Evolutionary conservation across 257 asterid genomes (phyloP).

Genomic region (Sherardia arvensis): DNA sequence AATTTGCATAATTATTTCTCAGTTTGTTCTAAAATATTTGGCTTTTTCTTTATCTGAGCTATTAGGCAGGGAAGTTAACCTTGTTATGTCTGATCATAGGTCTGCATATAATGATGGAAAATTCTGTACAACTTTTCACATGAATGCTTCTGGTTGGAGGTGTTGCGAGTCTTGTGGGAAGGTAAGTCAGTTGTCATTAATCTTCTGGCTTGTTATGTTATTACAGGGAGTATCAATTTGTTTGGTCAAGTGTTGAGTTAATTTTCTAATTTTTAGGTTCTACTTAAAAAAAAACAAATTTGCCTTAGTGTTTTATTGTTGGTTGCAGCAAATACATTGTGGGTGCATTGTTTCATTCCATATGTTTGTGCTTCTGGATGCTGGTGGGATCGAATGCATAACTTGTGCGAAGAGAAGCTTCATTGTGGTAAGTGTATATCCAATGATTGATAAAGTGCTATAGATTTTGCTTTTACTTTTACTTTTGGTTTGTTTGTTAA

Average conservation of each 20-base stretch:
- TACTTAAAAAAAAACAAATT: not conserved
- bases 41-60: not conserved
- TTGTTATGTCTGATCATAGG: constrained; percentile 26
- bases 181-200: constrained; percentile 34
- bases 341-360: constrained; percentile 99
- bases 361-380: constrained; percentile 94
- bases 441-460: not conserved
- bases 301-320: constrained; percentile 11
- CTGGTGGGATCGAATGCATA: constrained; percentile 97
- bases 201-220: not conserved
- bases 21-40: too few relatives aligned
- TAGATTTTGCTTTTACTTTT: not conserved
- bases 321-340: constrained; percentile 94
- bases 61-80: not conserved
- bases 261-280: not conserved
- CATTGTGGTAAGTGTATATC: constrained; percentile 55
- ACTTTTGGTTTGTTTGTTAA: not conserved
- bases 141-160: constrained; percentile 95
- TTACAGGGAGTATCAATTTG: not conserved
- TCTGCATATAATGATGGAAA: constrained; percentile 83
- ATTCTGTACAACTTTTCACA: constrained; percentile 87
- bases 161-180: constrained; percentile 98
- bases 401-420: constrained; percentile 86
- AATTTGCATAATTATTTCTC: not conserved
- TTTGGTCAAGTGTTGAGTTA: not conserved